Conservation (phyloP, 2,329 filamentous ascomycete species). For the Alternaria conjuncta region DNA sequence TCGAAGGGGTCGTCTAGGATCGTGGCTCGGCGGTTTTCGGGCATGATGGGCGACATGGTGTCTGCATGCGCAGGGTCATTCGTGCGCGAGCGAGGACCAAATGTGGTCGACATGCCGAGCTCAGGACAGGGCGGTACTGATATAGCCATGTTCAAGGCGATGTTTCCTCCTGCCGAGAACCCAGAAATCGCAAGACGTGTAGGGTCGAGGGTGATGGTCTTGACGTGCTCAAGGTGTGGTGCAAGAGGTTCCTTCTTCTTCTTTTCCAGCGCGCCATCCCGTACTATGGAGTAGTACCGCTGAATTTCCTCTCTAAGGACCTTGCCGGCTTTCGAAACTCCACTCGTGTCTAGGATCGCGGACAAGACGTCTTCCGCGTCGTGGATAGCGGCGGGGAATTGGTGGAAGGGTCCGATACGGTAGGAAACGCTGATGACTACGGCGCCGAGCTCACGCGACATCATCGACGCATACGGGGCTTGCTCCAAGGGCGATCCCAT, state of each 20-base stretch:
- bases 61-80: constrained; percentile 15
- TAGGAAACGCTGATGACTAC: constrained; percentile 58
- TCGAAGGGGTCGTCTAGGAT: constrained; percentile 39
- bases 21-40: constrained; percentile 36
- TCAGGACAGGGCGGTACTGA: constrained; percentile 42
- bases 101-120: constrained; percentile 21
- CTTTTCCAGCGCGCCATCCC: constrained; percentile 23
- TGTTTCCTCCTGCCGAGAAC: constrained; percentile 56
- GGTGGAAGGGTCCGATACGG: constrained; percentile 55
- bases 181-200: constrained; percentile 52
- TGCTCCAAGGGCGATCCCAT: constrained; percentile 54
- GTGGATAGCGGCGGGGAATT: constrained; percentile 56
- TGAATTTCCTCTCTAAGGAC: constrained; percentile 45
- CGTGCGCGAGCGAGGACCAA: constrained; percentile 9
- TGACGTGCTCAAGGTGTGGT: constrained; percentile 25
- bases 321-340: constrained; percentile 39
- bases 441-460: constrained; percentile 51
- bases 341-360: constrained; percentile 50
- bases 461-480: constrained; percentile 55
- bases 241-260: constrained; percentile 20
- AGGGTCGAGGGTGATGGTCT: constrained; percentile 47
- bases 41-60: constrained; percentile 37
- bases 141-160: constrained; percentile 54
- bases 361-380: constrained; percentile 56
- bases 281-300: constrained; percentile 39